These are phyloP conservation scores for Monoraphidium neglectum DNA, from an alignment of 139 green algal genomes.

Conservation along the genomic window DNA sequence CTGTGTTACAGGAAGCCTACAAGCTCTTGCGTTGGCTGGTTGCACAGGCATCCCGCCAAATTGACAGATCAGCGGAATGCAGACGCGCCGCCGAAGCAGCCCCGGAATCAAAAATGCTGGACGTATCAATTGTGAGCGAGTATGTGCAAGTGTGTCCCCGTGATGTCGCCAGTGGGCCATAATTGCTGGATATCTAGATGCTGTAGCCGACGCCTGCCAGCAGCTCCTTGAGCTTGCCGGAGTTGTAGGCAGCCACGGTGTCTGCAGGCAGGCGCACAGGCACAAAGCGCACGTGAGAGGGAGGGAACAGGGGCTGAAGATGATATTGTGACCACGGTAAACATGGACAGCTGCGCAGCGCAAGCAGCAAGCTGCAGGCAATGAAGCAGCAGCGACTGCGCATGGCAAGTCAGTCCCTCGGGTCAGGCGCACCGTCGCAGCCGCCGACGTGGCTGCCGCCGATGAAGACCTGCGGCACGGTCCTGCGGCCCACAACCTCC, in stretches of 20 bases:
- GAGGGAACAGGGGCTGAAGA: not conserved
- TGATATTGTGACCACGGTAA: not conserved
- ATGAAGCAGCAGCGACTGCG: not conserved
- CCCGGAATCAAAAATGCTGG: too few species aligned
- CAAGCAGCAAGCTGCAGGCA: not conserved
- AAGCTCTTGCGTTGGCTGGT: too few species aligned
- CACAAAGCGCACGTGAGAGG: not conserved
- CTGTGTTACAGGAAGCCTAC: too few species aligned
- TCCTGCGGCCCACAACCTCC: constrained; percentile 48
- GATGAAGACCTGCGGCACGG: constrained; percentile 84
- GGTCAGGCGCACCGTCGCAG: constrained; percentile 61
- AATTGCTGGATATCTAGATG: not conserved
- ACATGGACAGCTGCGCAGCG: not conserved
- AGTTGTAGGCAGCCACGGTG: constrained; percentile 44
- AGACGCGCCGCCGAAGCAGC: too few species aligned
- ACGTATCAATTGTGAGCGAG: too few species aligned
- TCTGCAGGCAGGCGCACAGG: constrained; percentile 18
- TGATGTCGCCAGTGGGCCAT: too few species aligned
- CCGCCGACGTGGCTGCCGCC: constrained; percentile 69
- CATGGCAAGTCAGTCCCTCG: not conserved
- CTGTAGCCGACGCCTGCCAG: constrained; percentile 37
- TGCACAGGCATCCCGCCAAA: too few species aligned
- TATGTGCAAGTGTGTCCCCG: not conserved
- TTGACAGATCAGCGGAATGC: too few species aligned
- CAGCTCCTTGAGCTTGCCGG: constrained; percentile 52